Percentiles rank a stretch among this genome's conserved stretches.
phyloP scores from a whole-genome alignment of 2,329 filamentous ascomycete species.

The Westerdykella aurantiaca region DNA sequence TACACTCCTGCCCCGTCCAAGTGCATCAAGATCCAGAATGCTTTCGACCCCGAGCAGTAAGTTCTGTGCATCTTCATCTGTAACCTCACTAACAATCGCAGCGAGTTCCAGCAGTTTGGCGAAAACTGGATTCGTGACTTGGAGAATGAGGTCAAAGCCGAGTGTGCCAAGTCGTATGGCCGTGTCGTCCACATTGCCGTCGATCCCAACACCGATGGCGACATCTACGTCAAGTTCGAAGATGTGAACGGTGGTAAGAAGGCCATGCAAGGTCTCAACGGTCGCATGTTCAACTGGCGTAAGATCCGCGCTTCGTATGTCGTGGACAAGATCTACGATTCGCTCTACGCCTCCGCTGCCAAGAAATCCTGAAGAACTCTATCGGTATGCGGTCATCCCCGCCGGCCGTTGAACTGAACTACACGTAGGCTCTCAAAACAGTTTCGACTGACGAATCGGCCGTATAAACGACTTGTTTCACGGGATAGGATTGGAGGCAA shows the following conservation, averaged over 20 bases:
- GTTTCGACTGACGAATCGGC: not conserved
- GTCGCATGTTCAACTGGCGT: slow-evolving; percentile 86
- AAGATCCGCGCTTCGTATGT: slow-evolving; percentile 93
- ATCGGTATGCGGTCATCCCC: not conserved
- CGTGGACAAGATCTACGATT: slow-evolving; percentile 98
- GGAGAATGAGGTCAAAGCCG: slow-evolving; percentile 84
- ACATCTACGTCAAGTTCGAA: slow-evolving; percentile 98
- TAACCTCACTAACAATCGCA: slow-evolving; percentile 15
- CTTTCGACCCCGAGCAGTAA: slow-evolving; percentile 90
- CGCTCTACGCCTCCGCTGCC: slow-evolving; percentile 54
- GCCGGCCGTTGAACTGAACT: slow-evolving; percentile 1
- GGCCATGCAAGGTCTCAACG: slow-evolving; percentile 95
- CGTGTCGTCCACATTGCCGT: slow-evolving; percentile 95
- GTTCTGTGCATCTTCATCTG: slow-evolving; percentile 35
- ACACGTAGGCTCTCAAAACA: not conserved
- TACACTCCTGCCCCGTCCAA: slow-evolving; percentile 79
- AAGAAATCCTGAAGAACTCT: slow-evolving; percentile 17
- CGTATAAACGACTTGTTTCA: not conserved
- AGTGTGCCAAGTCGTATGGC: slow-evolving; percentile 94
- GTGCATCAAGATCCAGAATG: slow-evolving; percentile 90
- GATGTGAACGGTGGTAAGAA: slow-evolving; percentile 92
- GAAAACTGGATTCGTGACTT: slow-evolving; percentile 78
- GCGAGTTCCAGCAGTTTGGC: slow-evolving; percentile 23
- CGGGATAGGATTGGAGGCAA: not conserved
- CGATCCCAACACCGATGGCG: slow-evolving; percentile 79